Percentiles rank a stretch among this genome's conserved stretches.
Conservation (phyloP, 352 stramenopile species). For the Proteromonas lacertae region DNA sequence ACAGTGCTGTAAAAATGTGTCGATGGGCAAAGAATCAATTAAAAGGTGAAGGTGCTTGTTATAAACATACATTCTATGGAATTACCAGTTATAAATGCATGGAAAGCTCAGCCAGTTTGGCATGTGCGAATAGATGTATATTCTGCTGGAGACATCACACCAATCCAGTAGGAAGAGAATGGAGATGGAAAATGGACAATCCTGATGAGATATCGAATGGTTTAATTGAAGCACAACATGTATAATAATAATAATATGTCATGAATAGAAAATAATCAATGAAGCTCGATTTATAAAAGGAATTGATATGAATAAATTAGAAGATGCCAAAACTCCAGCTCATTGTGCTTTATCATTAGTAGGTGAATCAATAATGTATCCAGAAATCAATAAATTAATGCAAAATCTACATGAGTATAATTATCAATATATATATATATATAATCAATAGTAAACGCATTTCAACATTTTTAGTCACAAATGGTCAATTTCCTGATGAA, state of each 20-base stretch:
- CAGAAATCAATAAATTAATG: conserved; percentile 81
- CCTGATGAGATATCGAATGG: conserved; percentile 64
- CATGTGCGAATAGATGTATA: conserved; percentile 86
- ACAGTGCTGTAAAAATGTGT: conserved; percentile 88
- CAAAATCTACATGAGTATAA: conserved; percentile 58
- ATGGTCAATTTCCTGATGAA: conserved; percentile 83
- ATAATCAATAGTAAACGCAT: too few species aligned
- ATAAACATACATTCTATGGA: conserved; percentile 97
- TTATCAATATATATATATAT: too few species aligned
- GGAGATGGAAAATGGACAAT: conserved; percentile 84
- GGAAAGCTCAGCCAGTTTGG: conserved; percentile 79
- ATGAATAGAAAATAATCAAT: conserved; percentile 40
- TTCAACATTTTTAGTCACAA: conserved; percentile 89
- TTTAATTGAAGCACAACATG: conserved; percentile 44
- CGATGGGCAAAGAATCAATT: conserved; percentile 94
- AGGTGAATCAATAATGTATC: conserved; percentile 89
- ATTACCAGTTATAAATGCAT: conserved; percentile 96
- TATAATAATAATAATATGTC: conserved; percentile 18
- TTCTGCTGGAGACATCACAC: conserved; percentile 97
- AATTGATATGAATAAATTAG: conserved; percentile 57
- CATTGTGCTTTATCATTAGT: conserved; percentile 64
- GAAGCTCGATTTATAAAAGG: conserved; percentile 68
- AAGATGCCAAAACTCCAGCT: conserved; percentile 54
- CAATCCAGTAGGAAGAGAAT: conserved; percentile 83
- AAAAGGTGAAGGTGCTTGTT: conserved; percentile 58